Evolutionary conservation across 2,329 filamentous ascomycete genomes (phyloP), one percentile per base, ranked within the genome.

Genomic region (Beauveria asiatica): DNA sequence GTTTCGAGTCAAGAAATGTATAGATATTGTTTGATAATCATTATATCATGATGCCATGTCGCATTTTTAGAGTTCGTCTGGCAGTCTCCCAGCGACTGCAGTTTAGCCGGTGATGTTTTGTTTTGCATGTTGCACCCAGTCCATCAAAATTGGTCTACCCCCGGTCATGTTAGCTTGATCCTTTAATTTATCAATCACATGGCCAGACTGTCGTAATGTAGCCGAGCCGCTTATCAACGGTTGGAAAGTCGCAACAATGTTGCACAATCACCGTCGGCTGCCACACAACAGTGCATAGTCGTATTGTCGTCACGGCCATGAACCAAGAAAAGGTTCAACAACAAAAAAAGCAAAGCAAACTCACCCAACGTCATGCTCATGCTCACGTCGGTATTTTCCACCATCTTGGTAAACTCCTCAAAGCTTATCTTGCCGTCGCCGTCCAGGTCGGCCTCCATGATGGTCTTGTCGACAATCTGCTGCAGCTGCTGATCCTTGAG

Each of bases 401-500:
- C 94, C 93, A 99, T 97, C 79, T 94, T 91, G 63, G 87, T 93
- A 73, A 99, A 99, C 81, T 99, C 94, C 76, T 97, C 92, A 70
- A 99, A 99, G 80, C 91, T 96, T 74, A 99, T 97, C 82, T 95
- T 96, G 70, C 94, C 94, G 74, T 99, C 94, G 63, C 87, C 86
- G 76, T 99, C 94, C 67, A 92, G 82, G 75, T 99, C 94, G 53
- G 94, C 94, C 79, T 99, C 94, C 94, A 97, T 97, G 74, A 99
- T 97, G 62, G 94, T 99, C 85, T 99, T 99, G 80, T 99, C 94
- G 67, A 99, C 94, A 73, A 99, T 99, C 84, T 93, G 94, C 79
- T 99, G 94, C 73, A 99, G 78, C 78, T 99, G 94, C 77, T 97
- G 91, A 75, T 99, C 94, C 82, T 99, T 99, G 70, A 99, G 79